Conservation (phyloP, 495 filamentous ascomycete species). For the Pyronema domesticum region DNA sequence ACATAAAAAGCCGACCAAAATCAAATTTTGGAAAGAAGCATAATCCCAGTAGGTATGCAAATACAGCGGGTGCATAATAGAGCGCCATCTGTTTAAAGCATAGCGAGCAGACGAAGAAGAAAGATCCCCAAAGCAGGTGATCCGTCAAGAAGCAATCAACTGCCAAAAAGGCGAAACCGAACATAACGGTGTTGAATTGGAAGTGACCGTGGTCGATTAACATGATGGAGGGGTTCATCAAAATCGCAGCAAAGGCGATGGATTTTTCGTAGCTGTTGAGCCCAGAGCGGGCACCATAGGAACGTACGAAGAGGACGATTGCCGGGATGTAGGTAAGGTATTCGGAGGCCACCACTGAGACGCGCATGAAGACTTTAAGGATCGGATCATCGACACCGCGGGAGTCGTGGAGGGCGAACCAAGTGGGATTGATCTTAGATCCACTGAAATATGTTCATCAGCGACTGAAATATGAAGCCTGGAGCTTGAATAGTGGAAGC, state of each 20-base stretch:
- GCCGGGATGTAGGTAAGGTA: conserved; percentile 80
- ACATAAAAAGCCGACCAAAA: conserved; percentile 49
- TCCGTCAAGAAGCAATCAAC: conserved; percentile 75
- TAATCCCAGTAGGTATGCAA: conserved; percentile 74
- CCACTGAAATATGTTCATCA: conserved; percentile 29
- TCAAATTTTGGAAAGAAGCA: conserved; percentile 61
- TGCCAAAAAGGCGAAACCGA: conserved; percentile 60
- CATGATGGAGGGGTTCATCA: conserved; percentile 83
- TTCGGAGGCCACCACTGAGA: conserved; percentile 73
- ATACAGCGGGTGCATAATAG: conserved; percentile 85
- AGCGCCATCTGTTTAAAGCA: conserved; percentile 98
- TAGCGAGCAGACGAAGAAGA: conserved; percentile 86
- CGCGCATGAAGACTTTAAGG: conserved; percentile 90
- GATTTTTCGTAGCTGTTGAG: conserved; percentile 39
- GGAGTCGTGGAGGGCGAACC: conserved; percentile 78
- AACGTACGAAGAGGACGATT: conserved; percentile 60
- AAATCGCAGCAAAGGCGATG: conserved; percentile 69
- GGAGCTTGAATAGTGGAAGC: too few relatives aligned
- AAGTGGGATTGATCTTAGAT: conserved; percentile 53
- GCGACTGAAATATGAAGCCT: too few relatives aligned
- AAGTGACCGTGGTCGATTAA: conserved; percentile 97
- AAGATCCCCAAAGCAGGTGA: conserved; percentile 65
- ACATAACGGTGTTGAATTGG: conserved; percentile 97
- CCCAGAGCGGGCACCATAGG: conserved; percentile 51
- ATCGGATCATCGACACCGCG: conserved; percentile 59